Conservation (phyloP, 768 basidiomycete genomes). For the Suillus subalutaceus region DNA sequence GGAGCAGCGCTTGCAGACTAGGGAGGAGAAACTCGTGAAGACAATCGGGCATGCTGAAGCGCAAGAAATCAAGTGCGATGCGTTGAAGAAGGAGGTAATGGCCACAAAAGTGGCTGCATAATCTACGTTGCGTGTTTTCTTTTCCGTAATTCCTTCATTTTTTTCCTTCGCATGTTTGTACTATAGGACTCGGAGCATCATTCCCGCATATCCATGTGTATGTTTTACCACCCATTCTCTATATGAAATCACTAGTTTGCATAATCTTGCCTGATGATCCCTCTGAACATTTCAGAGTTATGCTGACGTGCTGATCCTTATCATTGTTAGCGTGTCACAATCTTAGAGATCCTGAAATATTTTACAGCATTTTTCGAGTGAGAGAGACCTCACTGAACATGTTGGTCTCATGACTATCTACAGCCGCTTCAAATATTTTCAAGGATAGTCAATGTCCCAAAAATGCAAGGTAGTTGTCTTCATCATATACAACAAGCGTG, state of each 20-base stretch:
- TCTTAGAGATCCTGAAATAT: not conserved
- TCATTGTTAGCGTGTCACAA: not conserved
- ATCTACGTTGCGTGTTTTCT: conserved; percentile 9
- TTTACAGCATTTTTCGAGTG: not conserved
- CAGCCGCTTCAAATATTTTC: not conserved
- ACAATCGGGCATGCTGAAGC: conserved; percentile 62
- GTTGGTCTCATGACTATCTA: not conserved
- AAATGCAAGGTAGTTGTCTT: not conserved
- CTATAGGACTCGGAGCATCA: conserved; percentile 5
- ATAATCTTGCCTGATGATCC: not conserved
- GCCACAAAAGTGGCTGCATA: conserved; percentile 24
- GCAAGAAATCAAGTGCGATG: conserved; percentile 58
- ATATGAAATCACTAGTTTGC: not conserved
- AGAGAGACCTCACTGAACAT: not conserved
- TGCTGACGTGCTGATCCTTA: not conserved
- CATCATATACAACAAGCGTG: too few relatives aligned
- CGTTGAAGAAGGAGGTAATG: conserved; percentile 43
- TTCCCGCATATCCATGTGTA: conserved; percentile 5
- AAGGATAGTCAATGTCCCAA: not conserved
- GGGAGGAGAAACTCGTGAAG: conserved; percentile 64
- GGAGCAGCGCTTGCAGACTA: conserved; percentile 67
- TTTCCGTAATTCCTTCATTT: not conserved
- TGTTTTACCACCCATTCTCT: conserved; percentile 5
- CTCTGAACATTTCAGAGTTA: not conserved
- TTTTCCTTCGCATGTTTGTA: not conserved